Base-by-base conservation (phyloP, 2,329 filamentous ascomycete genomes). In the Nemania diffusa region DNA sequence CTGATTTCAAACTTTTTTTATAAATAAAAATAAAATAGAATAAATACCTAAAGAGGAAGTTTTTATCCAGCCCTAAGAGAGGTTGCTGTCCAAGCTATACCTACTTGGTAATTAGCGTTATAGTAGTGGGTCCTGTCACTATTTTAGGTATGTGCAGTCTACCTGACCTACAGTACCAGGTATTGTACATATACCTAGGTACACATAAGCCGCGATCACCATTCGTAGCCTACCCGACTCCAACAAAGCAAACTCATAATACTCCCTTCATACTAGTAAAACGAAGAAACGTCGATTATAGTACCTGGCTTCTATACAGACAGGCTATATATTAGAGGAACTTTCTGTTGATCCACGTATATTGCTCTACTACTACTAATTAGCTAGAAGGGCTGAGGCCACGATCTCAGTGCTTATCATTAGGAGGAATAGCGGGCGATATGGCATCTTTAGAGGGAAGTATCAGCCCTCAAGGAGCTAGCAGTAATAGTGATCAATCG, bases 401-500 rank as follows among this genome's bases (percentile, higher is more conserved):
- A 34, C 26, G 24, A 5, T 5, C 8, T 48, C 44, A 8, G 7
- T 5, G 20, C 17, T 26, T 27, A 17, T 50, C 20, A 50, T 50
- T 27, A 7, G 7, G 22, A 27, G 32, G n/a, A 7, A 37, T 29
- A 56, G 32, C 52, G 20, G 32, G 32, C 52, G 52, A 56, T 56
- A 56, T 56, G 29, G 32, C 32, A 26, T 56, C 52, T 26, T 29
- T 15, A 5, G 52, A 56, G 32, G 20, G 32, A 17, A 40, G 52
- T 5, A 56, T 34, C 32, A 68, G 62, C 48, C 57, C 61, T 24
- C 56, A 55, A 13, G 62, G 65, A 46, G n/a, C 22, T 24, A 44
- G 55, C 55, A 58, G 55, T 27, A 51, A 40, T 44, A 64, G 57
- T 42, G 61, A 64, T 1, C 62, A 44, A 3, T 42, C 64, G 17